Evolutionary conservation across 2,329 filamentous ascomycete genomes (phyloP).

Genomic region (Ceratocystis lukuohia): DNA sequence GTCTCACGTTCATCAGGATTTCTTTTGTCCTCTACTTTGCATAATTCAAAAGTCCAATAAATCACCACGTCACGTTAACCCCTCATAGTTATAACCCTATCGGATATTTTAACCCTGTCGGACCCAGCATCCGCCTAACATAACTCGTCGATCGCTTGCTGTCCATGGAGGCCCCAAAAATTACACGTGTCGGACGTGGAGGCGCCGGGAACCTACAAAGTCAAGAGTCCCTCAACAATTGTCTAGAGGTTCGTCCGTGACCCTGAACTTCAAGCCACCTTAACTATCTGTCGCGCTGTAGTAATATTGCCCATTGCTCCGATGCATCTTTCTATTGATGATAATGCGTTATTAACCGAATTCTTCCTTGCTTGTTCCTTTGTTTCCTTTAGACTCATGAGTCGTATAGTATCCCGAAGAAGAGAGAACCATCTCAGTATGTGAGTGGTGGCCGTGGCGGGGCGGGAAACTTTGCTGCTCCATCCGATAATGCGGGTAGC

Average conservation of each 20-base stretch:
- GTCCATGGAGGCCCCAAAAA: constrained; percentile 3
- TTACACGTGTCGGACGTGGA: constrained; percentile 36
- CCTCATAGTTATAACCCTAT: not conserved
- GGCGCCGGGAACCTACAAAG: constrained; percentile 51
- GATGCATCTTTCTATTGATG: not conserved
- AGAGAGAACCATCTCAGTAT: constrained; percentile 27
- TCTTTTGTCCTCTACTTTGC: not conserved
- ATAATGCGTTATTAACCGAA: not conserved
- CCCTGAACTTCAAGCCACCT: not conserved
- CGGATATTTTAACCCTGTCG: not conserved
- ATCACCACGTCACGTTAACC: not conserved
- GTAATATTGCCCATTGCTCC: not conserved
- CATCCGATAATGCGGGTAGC: constrained; percentile 28
- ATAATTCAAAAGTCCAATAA: not conserved
- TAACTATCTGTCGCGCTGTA: not conserved
- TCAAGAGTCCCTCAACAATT: constrained; percentile 28
- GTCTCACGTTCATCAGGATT: too few species aligned
- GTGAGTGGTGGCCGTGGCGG: constrained; percentile 43
- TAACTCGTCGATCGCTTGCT: not conserved
- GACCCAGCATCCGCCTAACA: not conserved
- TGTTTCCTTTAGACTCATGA: not conserved
- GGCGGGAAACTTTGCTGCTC: constrained; percentile 44
- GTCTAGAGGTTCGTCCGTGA: constrained; percentile 24
- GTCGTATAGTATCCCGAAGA: constrained; percentile 25
- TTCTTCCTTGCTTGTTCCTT: not conserved